phyloP scores from a whole-genome alignment of 2,329 filamentous ascomycete species.

The Dactylellina cionopaga region DNA sequence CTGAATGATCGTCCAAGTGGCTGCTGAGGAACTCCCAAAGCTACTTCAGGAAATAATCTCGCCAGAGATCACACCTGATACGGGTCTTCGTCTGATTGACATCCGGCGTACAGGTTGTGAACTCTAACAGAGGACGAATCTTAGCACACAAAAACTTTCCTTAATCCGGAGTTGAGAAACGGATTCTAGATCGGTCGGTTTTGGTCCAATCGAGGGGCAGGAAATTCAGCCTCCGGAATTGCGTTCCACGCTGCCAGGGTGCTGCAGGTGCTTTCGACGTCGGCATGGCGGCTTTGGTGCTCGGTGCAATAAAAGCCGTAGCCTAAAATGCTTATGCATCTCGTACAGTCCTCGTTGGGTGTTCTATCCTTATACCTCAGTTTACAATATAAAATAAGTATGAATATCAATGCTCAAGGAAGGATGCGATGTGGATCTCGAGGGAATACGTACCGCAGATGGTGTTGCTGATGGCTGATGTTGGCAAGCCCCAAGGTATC shows the following conservation, averaged over 20 bases:
- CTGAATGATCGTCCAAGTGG: too few relatives aligned
- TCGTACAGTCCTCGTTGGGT: slow-evolving; percentile 13
- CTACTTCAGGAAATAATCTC: slow-evolving; percentile 5
- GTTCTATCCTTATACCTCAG: neutral
- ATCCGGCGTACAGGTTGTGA: slow-evolving; percentile 6
- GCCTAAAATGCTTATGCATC: slow-evolving; percentile 11
- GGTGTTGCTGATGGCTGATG: slow-evolving; percentile 8
- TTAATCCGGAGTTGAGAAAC: neutral
- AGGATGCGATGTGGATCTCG: neutral
- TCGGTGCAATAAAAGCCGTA: slow-evolving; percentile 30
- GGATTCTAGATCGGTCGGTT: slow-evolving; percentile 10
- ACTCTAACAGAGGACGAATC: slow-evolving; percentile 8
- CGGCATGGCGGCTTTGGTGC: slow-evolving; percentile 15
- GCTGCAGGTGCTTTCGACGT: slow-evolving; percentile 1
- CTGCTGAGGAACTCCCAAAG: neutral
- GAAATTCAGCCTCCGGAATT: slow-evolving; percentile 6
- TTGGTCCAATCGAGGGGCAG: too few relatives aligned
- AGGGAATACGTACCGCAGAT: slow-evolving; percentile 17
- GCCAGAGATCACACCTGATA: slow-evolving; percentile 11
- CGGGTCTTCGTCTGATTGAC: slow-evolving; percentile 3
- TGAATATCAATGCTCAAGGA: too few relatives aligned
- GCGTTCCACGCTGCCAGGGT: neutral
- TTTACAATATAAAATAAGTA: neutral
- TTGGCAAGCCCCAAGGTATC: slow-evolving; percentile 13
- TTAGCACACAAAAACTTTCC: slow-evolving; percentile 1